Percentiles rank a stretch among this genome's conserved stretches.
Evolutionary conservation across 257 asterid genomes (phyloP).

Genomic region (Solanum rostratum): DNA sequence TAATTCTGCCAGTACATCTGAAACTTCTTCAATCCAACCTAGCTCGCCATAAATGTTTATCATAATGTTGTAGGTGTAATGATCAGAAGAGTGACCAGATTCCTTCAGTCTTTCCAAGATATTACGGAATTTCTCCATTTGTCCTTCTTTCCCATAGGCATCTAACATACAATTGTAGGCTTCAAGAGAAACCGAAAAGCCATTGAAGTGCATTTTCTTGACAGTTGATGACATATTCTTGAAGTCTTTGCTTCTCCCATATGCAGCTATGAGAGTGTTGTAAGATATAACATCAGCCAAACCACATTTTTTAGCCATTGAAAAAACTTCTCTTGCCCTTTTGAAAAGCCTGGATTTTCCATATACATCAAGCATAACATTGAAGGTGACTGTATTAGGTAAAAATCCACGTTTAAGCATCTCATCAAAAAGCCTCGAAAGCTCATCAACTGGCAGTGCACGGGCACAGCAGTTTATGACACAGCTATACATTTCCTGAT

Average conservation of each 20-base stretch:
- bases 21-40: slow-evolving; percentile 79
- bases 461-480: slow-evolving; percentile 79
- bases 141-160: slow-evolving; percentile 87
- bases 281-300: slow-evolving; percentile 61
- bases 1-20: slow-evolving; percentile 37
- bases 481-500: slow-evolving; percentile 88
- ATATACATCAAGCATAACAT: slow-evolving; percentile 69
- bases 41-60: slow-evolving; percentile 74
- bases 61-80: slow-evolving; percentile 59
- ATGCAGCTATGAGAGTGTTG: slow-evolving; percentile 81
- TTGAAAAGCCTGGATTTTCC: slow-evolving; percentile 70
- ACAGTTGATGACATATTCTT: slow-evolving; percentile 68
- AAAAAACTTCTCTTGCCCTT: slow-evolving; percentile 52
- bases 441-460: slow-evolving; percentile 87
- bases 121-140: slow-evolving; percentile 72
- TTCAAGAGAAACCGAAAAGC: slow-evolving; percentile 79
- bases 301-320: slow-evolving; percentile 65
- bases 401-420: slow-evolving; percentile 65
- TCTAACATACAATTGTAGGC: slow-evolving; percentile 87
- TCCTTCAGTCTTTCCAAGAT: slow-evolving; percentile 70
- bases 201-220: slow-evolving; percentile 65
- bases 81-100: slow-evolving; percentile 46
- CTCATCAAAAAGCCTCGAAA: slow-evolving; percentile 67
- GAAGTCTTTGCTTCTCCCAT: slow-evolving; percentile 57
- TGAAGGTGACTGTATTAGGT: slow-evolving; percentile 60